Evolutionary conservation across 371 early-diverging fungal genomes (phyloP).

Genomic region (Mortierella sp.): DNA sequence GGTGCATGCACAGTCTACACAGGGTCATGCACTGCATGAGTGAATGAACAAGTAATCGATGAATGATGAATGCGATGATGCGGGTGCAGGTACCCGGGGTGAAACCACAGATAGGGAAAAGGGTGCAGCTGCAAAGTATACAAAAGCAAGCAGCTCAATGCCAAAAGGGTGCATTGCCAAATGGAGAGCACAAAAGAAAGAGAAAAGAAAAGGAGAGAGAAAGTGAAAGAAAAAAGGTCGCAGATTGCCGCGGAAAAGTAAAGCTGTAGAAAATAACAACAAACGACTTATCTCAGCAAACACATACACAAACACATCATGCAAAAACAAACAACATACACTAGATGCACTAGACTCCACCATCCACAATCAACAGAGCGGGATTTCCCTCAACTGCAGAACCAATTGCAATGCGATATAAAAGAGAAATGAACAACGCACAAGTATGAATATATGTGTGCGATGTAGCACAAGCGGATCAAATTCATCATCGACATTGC

Average conservation of each 20-base stretch:
- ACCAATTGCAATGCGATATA: not conserved
- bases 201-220: too few species aligned
- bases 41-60: not conserved
- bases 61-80: not conserved
- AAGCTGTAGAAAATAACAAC: not conserved
- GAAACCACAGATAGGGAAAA: not conserved
- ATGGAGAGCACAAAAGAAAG: slow-evolving; percentile 2
- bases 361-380: not conserved
- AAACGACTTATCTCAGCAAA: slow-evolving; percentile 5
- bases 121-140: slow-evolving; percentile 1
- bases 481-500: not conserved
- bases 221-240: not conserved
- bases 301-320: not conserved
- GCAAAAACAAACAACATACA: not conserved
- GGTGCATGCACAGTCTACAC: not conserved
- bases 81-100: slow-evolving; percentile 5
- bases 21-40: not conserved
- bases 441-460: not conserved
- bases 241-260: slow-evolving; percentile 6
- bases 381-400: not conserved
- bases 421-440: not conserved
- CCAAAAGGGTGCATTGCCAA: not conserved
- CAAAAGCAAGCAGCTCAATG: not conserved
- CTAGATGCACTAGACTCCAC: not conserved
- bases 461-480: not conserved